A percentile compares a stretch with the other conserved stretches of the same genome.
These are phyloP conservation scores for Huntiella abstrusa DNA, from an alignment of 2,329 filamentous ascomycete genomes.

Conservation along the genomic window DNA sequence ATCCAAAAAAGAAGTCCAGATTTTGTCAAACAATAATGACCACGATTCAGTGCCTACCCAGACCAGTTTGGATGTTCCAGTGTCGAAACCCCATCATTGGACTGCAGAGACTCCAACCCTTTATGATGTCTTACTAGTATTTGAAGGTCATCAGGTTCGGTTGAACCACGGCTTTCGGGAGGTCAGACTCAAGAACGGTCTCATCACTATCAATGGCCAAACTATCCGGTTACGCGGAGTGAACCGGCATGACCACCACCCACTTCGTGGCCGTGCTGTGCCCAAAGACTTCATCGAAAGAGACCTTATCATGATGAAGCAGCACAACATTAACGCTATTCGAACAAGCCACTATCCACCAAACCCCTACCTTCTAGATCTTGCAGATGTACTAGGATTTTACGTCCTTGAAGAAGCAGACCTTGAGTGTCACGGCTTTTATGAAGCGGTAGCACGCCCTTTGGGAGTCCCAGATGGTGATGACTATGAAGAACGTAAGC, in stretches of 20 bases:
- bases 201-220: constrained; percentile 45
- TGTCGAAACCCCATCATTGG: constrained; percentile 41
- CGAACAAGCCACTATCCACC: constrained; percentile 50
- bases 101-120: constrained; percentile 48
- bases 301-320: constrained; percentile 48
- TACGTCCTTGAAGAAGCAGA: constrained; percentile 43
- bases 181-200: constrained; percentile 39
- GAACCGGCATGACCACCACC: constrained; percentile 54
- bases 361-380: constrained; percentile 38
- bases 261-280: constrained; percentile 40
- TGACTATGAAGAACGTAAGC: constrained; percentile 16
- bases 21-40: too few species aligned
- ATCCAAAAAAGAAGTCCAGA: too few species aligned
- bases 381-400: constrained; percentile 44
- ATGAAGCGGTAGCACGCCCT: constrained; percentile 26
- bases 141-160: constrained; percentile 18
- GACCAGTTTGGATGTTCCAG: constrained; percentile 7
- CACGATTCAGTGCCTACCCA: background rate
- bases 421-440: constrained; percentile 35
- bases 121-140: constrained; percentile 26
- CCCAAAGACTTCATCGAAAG: constrained; percentile 39
- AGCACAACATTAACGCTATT: constrained; percentile 50
- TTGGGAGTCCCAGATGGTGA: constrained; percentile 32
- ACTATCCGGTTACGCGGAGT: constrained; percentile 47
- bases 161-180: constrained; percentile 42